Conservation (phyloP, 805 yeast species). For the Saccharomyces kudriavzevii region DNA sequence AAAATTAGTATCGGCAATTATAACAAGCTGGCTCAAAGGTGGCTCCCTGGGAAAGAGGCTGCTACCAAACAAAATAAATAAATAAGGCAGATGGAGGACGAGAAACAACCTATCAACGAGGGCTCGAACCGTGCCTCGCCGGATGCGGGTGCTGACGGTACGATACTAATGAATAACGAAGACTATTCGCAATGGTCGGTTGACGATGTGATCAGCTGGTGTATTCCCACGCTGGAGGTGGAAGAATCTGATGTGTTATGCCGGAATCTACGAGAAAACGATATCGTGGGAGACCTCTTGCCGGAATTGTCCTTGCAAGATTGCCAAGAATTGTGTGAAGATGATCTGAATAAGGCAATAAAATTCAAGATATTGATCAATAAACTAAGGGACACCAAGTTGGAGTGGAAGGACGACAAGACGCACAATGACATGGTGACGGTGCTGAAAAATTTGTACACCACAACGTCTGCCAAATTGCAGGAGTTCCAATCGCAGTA, state of each 20-base stretch:
- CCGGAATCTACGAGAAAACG: constrained; percentile 14
- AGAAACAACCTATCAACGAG: neutral
- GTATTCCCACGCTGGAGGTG: constrained; percentile 12
- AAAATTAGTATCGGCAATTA: neutral
- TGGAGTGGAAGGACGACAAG: constrained; percentile 4
- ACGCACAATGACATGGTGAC: constrained; percentile 26
- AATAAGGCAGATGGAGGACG: neutral
- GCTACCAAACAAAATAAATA: neutral
- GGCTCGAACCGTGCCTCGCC: neutral
- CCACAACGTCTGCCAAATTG: constrained; percentile 20
- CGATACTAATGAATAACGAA: constrained; percentile 6
- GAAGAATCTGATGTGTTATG: constrained; percentile 10
- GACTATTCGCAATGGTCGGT: constrained; percentile 18
- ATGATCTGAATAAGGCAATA: constrained; percentile 47
- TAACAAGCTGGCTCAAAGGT: neutral
- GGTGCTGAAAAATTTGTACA: constrained; percentile 21
- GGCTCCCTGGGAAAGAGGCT: neutral
- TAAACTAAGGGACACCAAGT: constrained; percentile 35
- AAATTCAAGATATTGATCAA: constrained; percentile 52
- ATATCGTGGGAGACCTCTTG: constrained; percentile 51
- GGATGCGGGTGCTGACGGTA: neutral
- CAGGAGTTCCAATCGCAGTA: constrained; percentile 29
- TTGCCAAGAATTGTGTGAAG: constrained; percentile 63
- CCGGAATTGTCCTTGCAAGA: constrained; percentile 63
- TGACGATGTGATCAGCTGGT: constrained; percentile 23